Conservation (phyloP, 129 eudicot genomes). For the Apium graveolens region DNA sequence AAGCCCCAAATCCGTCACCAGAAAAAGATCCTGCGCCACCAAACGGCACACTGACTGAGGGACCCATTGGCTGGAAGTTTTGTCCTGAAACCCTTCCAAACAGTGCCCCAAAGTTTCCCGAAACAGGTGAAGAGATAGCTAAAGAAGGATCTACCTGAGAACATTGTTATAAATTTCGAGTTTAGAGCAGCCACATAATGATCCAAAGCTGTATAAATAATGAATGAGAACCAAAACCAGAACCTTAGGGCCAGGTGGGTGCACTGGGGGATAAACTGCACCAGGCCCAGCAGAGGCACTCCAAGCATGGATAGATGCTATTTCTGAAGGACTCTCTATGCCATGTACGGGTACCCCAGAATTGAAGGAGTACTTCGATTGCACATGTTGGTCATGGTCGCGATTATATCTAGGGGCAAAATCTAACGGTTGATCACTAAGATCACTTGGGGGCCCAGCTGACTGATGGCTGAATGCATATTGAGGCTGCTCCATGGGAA, state of each 20-base stretch:
- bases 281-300: constrained; percentile 42
- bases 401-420: constrained; percentile 53
- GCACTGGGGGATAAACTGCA: constrained; percentile 40
- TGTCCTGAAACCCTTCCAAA: constrained; percentile 51
- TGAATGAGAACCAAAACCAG: constrained; percentile 5
- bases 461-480: constrained; percentile 43
- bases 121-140: constrained; percentile 42
- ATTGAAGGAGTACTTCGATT: constrained; percentile 27
- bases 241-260: constrained; percentile 63
- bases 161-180: background rate
- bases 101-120: constrained; percentile 52
- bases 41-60: constrained; percentile 48
- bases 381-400: constrained; percentile 38
- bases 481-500: constrained; percentile 34
- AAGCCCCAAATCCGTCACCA: constrained; percentile 54
- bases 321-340: background rate
- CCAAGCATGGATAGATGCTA: constrained; percentile 47
- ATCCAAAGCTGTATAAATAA: background rate
- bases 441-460: constrained; percentile 37
- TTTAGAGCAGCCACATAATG: constrained; percentile 8
- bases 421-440: constrained; percentile 66
- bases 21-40: constrained; percentile 54
- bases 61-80: constrained; percentile 53
- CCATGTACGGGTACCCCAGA: constrained; percentile 8
- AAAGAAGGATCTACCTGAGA: constrained; percentile 60